phyloP scores from a whole-genome alignment of 345 rosid genomes.

The Cardamine occulta region DNA sequence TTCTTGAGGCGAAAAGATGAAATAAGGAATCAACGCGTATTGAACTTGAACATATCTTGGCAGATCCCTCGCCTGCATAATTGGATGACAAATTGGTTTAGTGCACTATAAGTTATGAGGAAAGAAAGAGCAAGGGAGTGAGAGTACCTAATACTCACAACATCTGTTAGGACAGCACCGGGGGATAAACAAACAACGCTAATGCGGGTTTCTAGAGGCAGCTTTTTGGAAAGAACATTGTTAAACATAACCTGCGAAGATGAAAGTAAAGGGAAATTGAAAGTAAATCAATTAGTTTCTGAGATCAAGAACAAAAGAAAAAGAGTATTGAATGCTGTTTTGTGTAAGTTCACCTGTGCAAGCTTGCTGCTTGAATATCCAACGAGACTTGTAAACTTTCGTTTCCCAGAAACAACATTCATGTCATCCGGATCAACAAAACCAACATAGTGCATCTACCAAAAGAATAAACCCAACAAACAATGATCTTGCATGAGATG shows the following conservation, averaged over 20 bases:
- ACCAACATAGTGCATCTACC: constrained; percentile 92
- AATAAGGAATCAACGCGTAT: constrained; percentile 80
- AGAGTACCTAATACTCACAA: constrained; percentile 56
- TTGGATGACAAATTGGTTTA: neutral
- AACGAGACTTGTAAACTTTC: constrained; percentile 71
- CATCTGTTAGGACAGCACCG: constrained; percentile 84
- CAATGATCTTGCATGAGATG: constrained; percentile 16
- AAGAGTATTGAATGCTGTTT: neutral
- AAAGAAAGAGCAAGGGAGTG: constrained; percentile 3
- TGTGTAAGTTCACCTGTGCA: constrained; percentile 68
- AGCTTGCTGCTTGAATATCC: constrained; percentile 90
- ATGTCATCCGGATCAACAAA: constrained; percentile 89
- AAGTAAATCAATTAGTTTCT: constrained; percentile 20
- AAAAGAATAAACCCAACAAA: constrained; percentile 28
- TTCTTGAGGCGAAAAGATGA: constrained; percentile 82
- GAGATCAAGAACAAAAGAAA: constrained; percentile 10
- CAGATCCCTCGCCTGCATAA: constrained; percentile 87
- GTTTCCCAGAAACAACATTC: constrained; percentile 75
- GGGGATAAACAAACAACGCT: constrained; percentile 80
- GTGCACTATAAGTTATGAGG: neutral
- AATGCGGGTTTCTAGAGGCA: constrained; percentile 79
- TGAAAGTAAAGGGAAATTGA: neutral
- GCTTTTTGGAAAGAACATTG: constrained; percentile 68
- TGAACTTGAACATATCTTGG: constrained; percentile 70
- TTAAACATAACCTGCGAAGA: constrained; percentile 81